Base-by-base conservation (phyloP, 2,329 filamentous ascomycete genomes). In the Monilinia fructigena region DNA sequence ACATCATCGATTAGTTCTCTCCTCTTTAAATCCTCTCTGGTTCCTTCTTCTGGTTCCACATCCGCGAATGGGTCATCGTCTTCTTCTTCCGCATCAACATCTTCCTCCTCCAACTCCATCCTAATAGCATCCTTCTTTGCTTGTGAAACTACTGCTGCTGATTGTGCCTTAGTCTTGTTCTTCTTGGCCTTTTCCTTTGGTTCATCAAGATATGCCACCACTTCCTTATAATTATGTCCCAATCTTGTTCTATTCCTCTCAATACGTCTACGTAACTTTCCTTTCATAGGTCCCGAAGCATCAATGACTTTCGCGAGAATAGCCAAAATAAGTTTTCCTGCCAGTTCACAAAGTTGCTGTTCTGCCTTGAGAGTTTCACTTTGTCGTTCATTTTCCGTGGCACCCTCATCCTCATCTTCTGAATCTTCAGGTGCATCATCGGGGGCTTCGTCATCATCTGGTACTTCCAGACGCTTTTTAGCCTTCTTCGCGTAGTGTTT, bases 191-290 rank as follows among this genome's bases (percentile, higher is more conserved):
- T 82, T 54, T 85, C 77, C 73, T 88, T 87, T 59, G 83, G 82
- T 66, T 89, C 86, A 73, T 97, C 93, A 4, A 98, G 81, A 76
- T 89, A 95, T 11, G 86, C 85, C 5, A 97, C 81, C 8, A 97
- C 87, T 73, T 95, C 92, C 74, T 89, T 91, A 82, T 91, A 96
- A 76, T 95, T 97, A 55, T 85, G 81, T 2, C 95, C 95, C 3
- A 99, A 83, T 74, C 86, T 88, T n/a, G 80, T 81, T 75, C 89
- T 89, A 78, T 99, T 97, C 70, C 91, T 84, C 73, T 89, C 83
- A 28, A 99, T 81, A 26, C 93, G 85, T 72, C 86, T 85, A 69
- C 86, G 85, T 47, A 96, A 82, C 74, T 85, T 86, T 40, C 86
- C 87, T 11, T 83, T 83, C 40, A 85, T 80, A 14, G 83, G 79